Base-by-base conservation (phyloP, 2,329 filamentous ascomycete genomes). In the Aspergillus novoparasiticus region DNA sequence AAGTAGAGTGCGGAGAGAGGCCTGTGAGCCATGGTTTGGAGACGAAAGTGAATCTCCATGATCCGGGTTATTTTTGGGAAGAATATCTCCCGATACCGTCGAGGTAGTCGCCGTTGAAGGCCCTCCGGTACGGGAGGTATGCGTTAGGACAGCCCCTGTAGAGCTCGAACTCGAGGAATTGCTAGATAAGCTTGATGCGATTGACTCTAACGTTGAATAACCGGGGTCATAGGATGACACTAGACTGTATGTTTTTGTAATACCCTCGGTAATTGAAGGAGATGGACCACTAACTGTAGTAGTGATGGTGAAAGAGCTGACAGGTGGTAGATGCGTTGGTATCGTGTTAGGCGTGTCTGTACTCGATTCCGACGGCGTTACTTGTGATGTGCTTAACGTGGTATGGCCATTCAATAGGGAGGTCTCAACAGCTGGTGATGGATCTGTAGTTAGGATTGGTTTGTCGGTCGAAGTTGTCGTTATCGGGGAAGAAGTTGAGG, bases 1-100 rank as follows among this genome's bases (percentile, higher is more conserved):
- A 39, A 76, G 66, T 34, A 77, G 69, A 8, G 64, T 61, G n/a
- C 68, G 66, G 21, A 71, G 62, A 4, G 66, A 58, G 30, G 59
- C 54, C 10, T 46, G 30, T 32, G 41, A n/a, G 43, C 34, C 41
- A n/a, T 43, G 26, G 45, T 60, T 54, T 12, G 62, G 34, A 26
- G 62, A 59, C 12, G n/a, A 32, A 34, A 36, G 46, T 41, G 64
- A 41, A 34, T 23, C 34, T 16, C 41, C 34, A 12, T 48, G 55
- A 28, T 34, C n/a, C 12, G 61, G 53, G n/a, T 39, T 43, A n/a
- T 54, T 55, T 14, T 63, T 41, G 21, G 45, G 61, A n/a, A 61
- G n/a, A n/a, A 45, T n/a, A 19, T 30, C 41, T 46, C 54, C 53
- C 8, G 63, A 53, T 21, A 36, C 19, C 16, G 63, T 58, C 12